phyloP scores from a whole-genome alignment of 371 early-diverging fungal genomes.

The Zancudomyces culisetae region DNA sequence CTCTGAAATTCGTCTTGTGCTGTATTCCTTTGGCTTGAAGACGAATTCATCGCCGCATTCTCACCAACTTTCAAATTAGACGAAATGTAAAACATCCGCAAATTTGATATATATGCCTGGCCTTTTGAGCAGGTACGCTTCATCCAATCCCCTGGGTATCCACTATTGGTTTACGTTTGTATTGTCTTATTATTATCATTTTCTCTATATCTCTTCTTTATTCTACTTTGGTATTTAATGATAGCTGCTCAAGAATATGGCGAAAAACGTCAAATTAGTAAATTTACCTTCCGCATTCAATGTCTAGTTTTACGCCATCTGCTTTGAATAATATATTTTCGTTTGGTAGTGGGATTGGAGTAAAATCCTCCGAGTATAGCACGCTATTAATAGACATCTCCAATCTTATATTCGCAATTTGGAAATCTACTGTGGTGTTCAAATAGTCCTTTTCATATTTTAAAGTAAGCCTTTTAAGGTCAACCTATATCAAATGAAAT shows the following conservation, averaged over 20 bases:
- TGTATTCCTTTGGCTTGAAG: not conserved
- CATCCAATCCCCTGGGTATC: not conserved
- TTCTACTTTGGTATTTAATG: not conserved
- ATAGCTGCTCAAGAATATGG: too few relatives aligned
- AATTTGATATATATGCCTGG: not conserved
- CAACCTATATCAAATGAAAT: too few relatives aligned
- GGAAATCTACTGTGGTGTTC: too few relatives aligned
- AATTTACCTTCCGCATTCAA: slow-evolving; percentile 1
- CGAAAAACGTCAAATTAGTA: too few relatives aligned
- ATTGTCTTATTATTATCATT: not conserved
- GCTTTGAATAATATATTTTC: not conserved
- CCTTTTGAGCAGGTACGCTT: not conserved
- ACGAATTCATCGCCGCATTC: not conserved
- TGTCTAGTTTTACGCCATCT: not conserved
- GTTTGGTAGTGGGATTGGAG: slow-evolving; percentile 1
- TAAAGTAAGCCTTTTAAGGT: too few relatives aligned
- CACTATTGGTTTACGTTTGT: not conserved
- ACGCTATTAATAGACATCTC: slow-evolving; percentile 1
- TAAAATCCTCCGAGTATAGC: not conserved
- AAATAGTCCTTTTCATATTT: too few relatives aligned
- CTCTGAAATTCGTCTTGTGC: not conserved
- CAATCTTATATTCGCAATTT: too few relatives aligned
- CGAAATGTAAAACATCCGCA: not conserved
- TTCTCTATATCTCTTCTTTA: not conserved
- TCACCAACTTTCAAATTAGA: too few relatives aligned